Evolutionary conservation across 345 rosid genomes (phyloP), one percentile per base, ranked within the genome.

Genomic region (Rubroshorea leprosula): DNA sequence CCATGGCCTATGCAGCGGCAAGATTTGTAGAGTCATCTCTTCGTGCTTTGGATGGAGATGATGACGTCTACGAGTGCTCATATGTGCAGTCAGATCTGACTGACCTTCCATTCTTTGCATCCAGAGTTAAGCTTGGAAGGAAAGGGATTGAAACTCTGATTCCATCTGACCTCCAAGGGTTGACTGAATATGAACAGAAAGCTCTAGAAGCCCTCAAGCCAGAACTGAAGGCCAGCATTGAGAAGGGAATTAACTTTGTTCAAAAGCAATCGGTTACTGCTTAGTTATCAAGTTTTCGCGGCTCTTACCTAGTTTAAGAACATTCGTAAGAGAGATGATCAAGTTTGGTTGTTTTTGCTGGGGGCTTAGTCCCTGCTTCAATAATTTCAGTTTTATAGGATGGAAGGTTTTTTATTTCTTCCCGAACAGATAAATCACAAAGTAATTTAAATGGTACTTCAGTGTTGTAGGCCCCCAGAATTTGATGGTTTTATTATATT

Each of bases 1-100:
- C 99, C 6, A 93, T 93, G 97, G 99, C 97, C 5, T 90, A 93
- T 69, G 97, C 95, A 14, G 95, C 95, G 6, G 99, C 97, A 13
- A 81, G 97, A 78, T 89, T 93, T 64, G 94, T 90, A 0, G 99
- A 93, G 78, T 87, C 99, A 20, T 89, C 97, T 58, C 95, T 93
- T 18, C 89, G 95, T 54, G 97, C 97, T 41, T 78, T 93, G 52
- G 96, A 87, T 44, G 97, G 99, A 45, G 96, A 87, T 66, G 83
- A 72, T 1, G 95, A 85, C 55, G 99, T 93, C 13, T 83, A 87
- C 2, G 96, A 90, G 76, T 89, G 99, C 59, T 62, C 88, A 0
- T 93, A 64, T 46, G 90, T 93, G 60, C 89, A 87, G 51, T 89
- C 99, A 1, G 78, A 73, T 47, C 55, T 82, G 54, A 82, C 92